Evolutionary conservation across 2,329 filamentous ascomycete genomes (phyloP).

Genomic region (Alternaria gaisen): DNA sequence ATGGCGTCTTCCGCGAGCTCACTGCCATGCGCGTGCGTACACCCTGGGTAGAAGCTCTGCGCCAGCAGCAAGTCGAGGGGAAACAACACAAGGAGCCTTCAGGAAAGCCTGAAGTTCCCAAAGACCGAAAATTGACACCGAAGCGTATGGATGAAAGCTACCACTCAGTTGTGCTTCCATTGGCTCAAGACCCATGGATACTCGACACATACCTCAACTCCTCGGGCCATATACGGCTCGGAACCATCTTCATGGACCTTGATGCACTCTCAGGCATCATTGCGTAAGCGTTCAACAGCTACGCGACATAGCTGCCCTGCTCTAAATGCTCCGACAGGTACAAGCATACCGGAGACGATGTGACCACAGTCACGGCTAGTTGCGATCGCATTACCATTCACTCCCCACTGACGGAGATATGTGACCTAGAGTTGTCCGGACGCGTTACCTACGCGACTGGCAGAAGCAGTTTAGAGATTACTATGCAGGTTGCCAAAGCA

Average conservation of each 20-base stretch:
- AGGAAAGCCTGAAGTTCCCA: constrained; percentile 47
- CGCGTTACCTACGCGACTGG: constrained; percentile 76
- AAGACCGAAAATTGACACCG: constrained; percentile 66
- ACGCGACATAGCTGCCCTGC: constrained; percentile 47
- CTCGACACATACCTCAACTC: constrained; percentile 81
- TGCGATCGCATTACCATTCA: constrained; percentile 73
- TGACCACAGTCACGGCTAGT: constrained; percentile 70
- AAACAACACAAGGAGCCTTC: constrained; percentile 42
- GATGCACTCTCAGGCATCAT: constrained; percentile 80
- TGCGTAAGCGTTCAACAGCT: constrained; percentile 66
- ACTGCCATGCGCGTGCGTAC: constrained; percentile 60
- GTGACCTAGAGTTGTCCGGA: constrained; percentile 77
- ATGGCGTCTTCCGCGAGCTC: constrained; percentile 68
- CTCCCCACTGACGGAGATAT: constrained; percentile 77
- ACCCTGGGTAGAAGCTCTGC: constrained; percentile 74
- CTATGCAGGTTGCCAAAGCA: constrained; percentile 75
- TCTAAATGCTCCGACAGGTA: constrained; percentile 55
- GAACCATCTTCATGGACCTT: constrained; percentile 80
- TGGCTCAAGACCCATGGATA: constrained; percentile 78
- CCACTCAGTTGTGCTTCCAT: constrained; percentile 72
- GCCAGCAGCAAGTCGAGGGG: constrained; percentile 57
- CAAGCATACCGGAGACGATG: constrained; percentile 72
- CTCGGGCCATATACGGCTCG: constrained; percentile 75
- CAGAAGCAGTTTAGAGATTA: constrained; percentile 76
- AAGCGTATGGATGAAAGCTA: constrained; percentile 77